Conservation (phyloP, 805 yeast genomes). For the Zygosaccharomyces rouxii region DNA sequence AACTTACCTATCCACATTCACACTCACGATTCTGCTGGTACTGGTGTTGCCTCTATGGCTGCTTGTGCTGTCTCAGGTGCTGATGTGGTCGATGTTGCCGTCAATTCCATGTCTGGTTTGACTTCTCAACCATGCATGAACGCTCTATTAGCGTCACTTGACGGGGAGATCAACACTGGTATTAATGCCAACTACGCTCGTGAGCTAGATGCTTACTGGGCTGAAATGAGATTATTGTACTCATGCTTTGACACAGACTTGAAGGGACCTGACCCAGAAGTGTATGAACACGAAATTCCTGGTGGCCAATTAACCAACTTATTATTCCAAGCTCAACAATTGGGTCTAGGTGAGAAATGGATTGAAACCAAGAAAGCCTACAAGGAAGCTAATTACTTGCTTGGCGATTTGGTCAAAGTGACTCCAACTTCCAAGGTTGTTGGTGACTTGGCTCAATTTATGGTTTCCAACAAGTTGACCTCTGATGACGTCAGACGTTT, state of each 20-base stretch:
- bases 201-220: conserved; percentile 94
- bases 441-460: conserved; percentile 98
- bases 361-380: conserved; percentile 91
- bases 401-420: conserved; percentile 97
- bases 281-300: conserved; percentile 96
- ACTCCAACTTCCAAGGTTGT: conserved; percentile 99
- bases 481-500: conserved; percentile 81
- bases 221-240: conserved; percentile 94
- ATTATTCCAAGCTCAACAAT: conserved; percentile 98
- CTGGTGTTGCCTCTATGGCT: conserved; percentile 96
- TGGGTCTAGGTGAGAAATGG: conserved; percentile 97
- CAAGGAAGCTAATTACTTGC: conserved; percentile 79
- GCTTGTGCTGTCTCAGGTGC: conserved; percentile 96
- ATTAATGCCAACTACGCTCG: conserved; percentile 63
- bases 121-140: conserved; percentile 97
- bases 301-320: conserved; percentile 99
- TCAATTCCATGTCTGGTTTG: conserved; percentile 96
- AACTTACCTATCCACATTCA: conserved; percentile 96
- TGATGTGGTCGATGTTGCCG: conserved; percentile 95
- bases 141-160: conserved; percentile 88
- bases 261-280: conserved; percentile 99
- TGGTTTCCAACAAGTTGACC: conserved; percentile 91
- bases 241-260: conserved; percentile 97
- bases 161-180: conserved; percentile 77
- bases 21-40: conserved; percentile 99